Conservation (phyloP, 1,284 basidiomycete species). For the Leccinum pseudoinsigne region DNA sequence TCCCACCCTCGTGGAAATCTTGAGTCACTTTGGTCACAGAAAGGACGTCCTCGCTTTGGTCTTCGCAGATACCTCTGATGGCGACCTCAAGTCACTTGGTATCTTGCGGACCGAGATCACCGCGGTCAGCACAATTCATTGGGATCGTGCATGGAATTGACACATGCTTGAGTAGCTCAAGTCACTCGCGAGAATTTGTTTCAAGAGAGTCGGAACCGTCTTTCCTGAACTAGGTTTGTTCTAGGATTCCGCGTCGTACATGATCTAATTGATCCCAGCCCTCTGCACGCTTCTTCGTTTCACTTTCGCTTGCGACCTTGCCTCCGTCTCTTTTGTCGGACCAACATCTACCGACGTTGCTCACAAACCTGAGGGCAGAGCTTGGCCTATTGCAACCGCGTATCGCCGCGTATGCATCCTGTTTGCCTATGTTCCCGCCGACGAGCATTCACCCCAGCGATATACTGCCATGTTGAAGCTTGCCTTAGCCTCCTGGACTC, state of each 20-base stretch:
- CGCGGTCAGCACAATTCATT: slow-evolving; percentile 21
- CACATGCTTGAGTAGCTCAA: slow-evolving; percentile 37
- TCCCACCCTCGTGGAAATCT: slow-evolving; percentile 45
- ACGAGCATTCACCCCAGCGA: slow-evolving; percentile 22
- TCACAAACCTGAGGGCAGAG: slow-evolving; percentile 40
- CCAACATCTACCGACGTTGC: slow-evolving; percentile 38
- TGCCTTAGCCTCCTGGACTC: slow-evolving; percentile 63
- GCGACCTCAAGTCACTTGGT: slow-evolving; percentile 51
- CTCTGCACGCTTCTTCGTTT: slow-evolving; percentile 54
- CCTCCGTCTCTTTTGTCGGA: slow-evolving; percentile 35
- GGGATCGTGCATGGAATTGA: slow-evolving; percentile 6
- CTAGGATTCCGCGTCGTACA: slow-evolving; percentile 5
- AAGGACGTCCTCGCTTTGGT: slow-evolving; percentile 45
- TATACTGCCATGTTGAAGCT: slow-evolving; percentile 46
- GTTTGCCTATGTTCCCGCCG: slow-evolving; percentile 37
- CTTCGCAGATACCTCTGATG: slow-evolving; percentile 27
- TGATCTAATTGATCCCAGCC: slow-evolving; percentile 39
- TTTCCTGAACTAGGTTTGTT: slow-evolving; percentile 39
- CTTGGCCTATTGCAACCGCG: slow-evolving; percentile 40
- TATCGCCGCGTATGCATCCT: slow-evolving; percentile 41
- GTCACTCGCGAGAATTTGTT: slow-evolving; percentile 46
- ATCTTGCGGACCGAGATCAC: slow-evolving; percentile 30
- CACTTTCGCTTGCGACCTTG: slow-evolving; percentile 41
- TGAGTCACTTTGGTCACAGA: slow-evolving; percentile 35
- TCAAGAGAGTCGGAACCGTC: slow-evolving; percentile 45